Percentiles rank a stretch among this genome's conserved stretches.
phyloP scores from a whole-genome alignment of 805 yeast species.

The Priceomyces carsonii region DNA sequence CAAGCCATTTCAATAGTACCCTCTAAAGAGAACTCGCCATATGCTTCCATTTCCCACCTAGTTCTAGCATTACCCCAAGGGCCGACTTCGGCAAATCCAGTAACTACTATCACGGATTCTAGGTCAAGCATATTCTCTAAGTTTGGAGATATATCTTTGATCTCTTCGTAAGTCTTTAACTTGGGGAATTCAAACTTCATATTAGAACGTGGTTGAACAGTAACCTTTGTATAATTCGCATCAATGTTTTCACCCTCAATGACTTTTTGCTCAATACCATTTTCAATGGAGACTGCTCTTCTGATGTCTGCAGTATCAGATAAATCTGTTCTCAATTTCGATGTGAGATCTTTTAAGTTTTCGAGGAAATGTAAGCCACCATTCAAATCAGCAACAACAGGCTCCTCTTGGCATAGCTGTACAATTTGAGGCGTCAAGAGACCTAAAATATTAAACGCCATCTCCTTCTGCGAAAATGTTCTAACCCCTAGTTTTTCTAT shows the following conservation, averaged over 20 bases:
- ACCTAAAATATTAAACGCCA: conserved; percentile 98
- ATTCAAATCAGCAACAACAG: conserved; percentile 96
- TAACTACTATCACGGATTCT: conserved; percentile 89
- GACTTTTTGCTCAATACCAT: conserved; percentile 82
- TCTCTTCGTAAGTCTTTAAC: conserved; percentile 72
- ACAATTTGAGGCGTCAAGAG: conserved; percentile 84
- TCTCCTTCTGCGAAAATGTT: conserved; percentile 97
- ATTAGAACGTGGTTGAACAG: conserved; percentile 91
- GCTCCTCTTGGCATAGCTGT: conserved; percentile 85
- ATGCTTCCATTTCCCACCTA: conserved; percentile 99
- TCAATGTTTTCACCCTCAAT: conserved; percentile 89
- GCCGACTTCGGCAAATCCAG: conserved; percentile 98
- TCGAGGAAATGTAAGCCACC: conserved; percentile 97
- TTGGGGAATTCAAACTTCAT: conserved; percentile 92
- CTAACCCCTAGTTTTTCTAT: conserved; percentile 94
- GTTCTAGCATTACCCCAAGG: conserved; percentile 99
- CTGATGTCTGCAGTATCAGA: conserved; percentile 86
- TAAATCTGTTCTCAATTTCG: conserved; percentile 73
- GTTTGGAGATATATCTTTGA: conserved; percentile 68
- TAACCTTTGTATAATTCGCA: conserved; percentile 74
- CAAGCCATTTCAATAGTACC: conserved; percentile 99
- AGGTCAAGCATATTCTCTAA: conserved; percentile 90
- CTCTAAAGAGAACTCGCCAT: conserved; percentile 92
- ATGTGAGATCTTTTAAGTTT: conserved; percentile 85
- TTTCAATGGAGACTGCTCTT: conserved; percentile 92